A percentile compares a stretch with the other conserved stretches of the same genome.
phyloP scores from a whole-genome alignment of 176 grass and related monocot genomes.

The Elaeis guineensis region DNA sequence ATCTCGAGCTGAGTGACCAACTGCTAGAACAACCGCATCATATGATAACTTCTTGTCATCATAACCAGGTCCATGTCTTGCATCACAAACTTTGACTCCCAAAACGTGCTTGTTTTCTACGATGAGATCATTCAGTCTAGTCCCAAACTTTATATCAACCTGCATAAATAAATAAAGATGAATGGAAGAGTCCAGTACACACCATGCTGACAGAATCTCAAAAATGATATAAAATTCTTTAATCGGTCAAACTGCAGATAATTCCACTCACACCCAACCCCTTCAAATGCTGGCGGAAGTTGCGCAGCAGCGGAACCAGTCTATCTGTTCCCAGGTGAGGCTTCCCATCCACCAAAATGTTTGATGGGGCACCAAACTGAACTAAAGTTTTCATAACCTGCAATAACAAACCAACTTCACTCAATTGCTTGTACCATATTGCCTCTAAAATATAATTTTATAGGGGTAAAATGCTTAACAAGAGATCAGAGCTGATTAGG shows the following conservation, averaged over 20 bases:
- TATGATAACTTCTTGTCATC: conserved; percentile 49
- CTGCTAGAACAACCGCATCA: conserved; percentile 85
- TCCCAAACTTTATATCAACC: conserved; percentile 79
- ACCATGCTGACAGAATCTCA: neutral
- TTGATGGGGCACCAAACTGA: conserved; percentile 81
- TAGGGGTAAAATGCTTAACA: too few species aligned
- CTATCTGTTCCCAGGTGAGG: conserved; percentile 96
- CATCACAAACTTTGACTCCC: conserved; percentile 64
- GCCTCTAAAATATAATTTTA: neutral
- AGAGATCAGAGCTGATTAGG: too few species aligned
- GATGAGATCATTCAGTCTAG: conserved; percentile 83
- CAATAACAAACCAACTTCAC: conserved; percentile 14
- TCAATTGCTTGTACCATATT: neutral
- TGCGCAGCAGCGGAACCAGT: conserved; percentile 72
- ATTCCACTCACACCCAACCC: conserved; percentile 69
- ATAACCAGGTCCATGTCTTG: conserved; percentile 42
- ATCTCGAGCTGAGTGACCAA: conserved; percentile 91
- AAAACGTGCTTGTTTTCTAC: conserved; percentile 66
- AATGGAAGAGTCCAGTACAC: neutral
- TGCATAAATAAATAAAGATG: conserved; percentile 29
- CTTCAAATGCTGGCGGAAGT: conserved; percentile 71
- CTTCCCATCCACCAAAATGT: conserved; percentile 84
- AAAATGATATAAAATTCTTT: too few species aligned
- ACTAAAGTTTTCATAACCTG: conserved; percentile 92
- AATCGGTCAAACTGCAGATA: conserved; percentile 7